Evolutionary conservation across 345 rosid genomes (phyloP).

Genomic region (Conringia planisiliqua): DNA sequence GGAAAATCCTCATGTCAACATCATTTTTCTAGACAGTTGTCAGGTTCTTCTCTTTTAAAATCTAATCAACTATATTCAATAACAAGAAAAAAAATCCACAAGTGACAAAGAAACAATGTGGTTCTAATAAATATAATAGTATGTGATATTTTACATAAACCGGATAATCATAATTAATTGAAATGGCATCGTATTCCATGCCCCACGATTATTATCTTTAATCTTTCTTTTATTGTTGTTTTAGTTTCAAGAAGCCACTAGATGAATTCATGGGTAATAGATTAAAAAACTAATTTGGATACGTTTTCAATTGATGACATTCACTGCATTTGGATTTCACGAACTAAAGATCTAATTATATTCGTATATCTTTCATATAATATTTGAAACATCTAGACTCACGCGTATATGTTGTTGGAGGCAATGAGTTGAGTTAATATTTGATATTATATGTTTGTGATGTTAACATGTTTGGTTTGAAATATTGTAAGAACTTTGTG

Average conservation of each 20-base stretch:
- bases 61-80: neutral
- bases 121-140: neutral
- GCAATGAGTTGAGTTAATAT: neutral
- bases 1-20: slow-evolving; percentile 6
- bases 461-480: slow-evolving; percentile 12
- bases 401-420: neutral
- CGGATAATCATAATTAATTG: neutral
- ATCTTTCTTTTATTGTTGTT: slow-evolving; percentile 8
- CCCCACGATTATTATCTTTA: slow-evolving; percentile 1
- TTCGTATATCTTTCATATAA: neutral
- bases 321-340: slow-evolving; percentile 5
- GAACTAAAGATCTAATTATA: neutral
- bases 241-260: slow-evolving; percentile 12
- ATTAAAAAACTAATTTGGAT: neutral
- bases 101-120: neutral
- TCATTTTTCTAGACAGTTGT: slow-evolving; percentile 11
- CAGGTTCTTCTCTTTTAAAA: neutral
- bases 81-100: neutral
- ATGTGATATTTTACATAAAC: neutral
- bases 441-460: neutral
- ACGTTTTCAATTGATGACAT: neutral
- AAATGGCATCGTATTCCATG: slow-evolving; percentile 27
- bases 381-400: neutral
- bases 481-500: neutral
- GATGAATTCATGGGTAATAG: neutral